These are phyloP conservation scores for Tetrapyrgos nigripes DNA, from an alignment of 1,284 basidiomycete genomes.

Conservation along the genomic window DNA sequence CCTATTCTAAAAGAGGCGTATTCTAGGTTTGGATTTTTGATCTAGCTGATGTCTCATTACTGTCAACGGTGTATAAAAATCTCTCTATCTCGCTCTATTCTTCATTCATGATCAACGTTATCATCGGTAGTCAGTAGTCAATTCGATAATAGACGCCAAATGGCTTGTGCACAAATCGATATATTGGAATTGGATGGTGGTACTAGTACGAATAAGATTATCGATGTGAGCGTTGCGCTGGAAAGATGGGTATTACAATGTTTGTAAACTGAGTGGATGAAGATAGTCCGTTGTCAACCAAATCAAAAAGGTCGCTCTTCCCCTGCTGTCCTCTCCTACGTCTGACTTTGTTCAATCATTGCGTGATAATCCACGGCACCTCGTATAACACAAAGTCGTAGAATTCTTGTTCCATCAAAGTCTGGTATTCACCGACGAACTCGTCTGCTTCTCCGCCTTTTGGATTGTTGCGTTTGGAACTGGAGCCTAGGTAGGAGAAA, in stretches of 20 bases:
- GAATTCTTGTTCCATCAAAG: constrained; percentile 92
- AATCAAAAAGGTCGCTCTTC: constrained; percentile 8
- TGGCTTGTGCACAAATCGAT: background rate
- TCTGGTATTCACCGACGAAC: constrained; percentile 88
- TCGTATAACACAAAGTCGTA: constrained; percentile 93
- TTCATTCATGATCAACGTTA: background rate
- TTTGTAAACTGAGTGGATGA: background rate
- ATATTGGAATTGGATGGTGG: too few relatives aligned
- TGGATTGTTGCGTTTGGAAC: constrained; percentile 58
- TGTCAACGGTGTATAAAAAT: background rate
- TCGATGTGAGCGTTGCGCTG: too few relatives aligned
- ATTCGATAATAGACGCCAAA: background rate
- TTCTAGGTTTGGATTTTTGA: background rate
- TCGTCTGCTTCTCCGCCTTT: constrained; percentile 59
- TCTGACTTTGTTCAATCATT: constrained; percentile 41
- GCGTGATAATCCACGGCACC: constrained; percentile 75
- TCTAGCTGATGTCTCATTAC: background rate
- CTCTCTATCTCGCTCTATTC: too few relatives aligned
- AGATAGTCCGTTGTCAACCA: too few relatives aligned
- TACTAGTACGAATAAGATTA: background rate
- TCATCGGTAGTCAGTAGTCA: background rate
- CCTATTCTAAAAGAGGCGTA: background rate
- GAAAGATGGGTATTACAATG: background rate
- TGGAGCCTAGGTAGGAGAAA: constrained; percentile 82
- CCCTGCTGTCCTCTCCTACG: constrained; percentile 14